Evolutionary conservation across 805 yeast species (phyloP), one percentile per base, ranked within the genome.

Genomic region (Metschnikowia cerradonensis): DNA sequence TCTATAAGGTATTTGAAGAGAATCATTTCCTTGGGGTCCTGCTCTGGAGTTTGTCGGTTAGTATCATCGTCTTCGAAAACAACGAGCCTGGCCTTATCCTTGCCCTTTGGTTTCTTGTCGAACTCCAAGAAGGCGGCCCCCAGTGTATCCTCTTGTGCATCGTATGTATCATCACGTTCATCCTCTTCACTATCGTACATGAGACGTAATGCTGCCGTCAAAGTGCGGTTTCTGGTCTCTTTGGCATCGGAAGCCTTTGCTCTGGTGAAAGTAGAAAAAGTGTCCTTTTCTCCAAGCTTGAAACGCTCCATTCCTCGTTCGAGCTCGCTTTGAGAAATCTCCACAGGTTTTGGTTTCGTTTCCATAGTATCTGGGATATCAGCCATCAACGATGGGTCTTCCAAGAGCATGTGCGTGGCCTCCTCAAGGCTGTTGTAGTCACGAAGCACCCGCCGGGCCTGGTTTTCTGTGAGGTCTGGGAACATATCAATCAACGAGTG

Each of bases 141-240:
- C 8, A 65, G 61, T 0, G 79, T 72, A 39, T 67, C 59, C 49
- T 78, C 82, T 49, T 77, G 77, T 39, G 82, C 89, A 51, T 77
- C 82, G 60, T 84, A 70, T 0, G 91, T 84, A 57, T 88, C 96
- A 62, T 89, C 96, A 2, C 86, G 83, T 59, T 89, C 96, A 64
- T 88, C 96, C 56, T 89, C 96, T 60, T 88, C 92, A 6, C 82
- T 76, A 41, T 85, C 86, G 57, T 86, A 85, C 53, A 88, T 68
- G 54, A 86, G 64, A 40, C 81, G 70, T 54, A 87, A 66, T 1
- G 91, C 90, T 20, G 81, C 77, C 0, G 77, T 68, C 40, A 86
- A 64, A 0, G 88, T 82, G 55, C 72, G 78, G 60, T 83, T 79
- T 59, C 77, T 79, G n/a, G 80, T 60, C 31, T 78, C 80, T 48